Evolutionary conservation across 2,329 filamentous ascomycete genomes (phyloP), one percentile per base, ranked within the genome.

Genomic region (Ceratocystis ficicola): DNA sequence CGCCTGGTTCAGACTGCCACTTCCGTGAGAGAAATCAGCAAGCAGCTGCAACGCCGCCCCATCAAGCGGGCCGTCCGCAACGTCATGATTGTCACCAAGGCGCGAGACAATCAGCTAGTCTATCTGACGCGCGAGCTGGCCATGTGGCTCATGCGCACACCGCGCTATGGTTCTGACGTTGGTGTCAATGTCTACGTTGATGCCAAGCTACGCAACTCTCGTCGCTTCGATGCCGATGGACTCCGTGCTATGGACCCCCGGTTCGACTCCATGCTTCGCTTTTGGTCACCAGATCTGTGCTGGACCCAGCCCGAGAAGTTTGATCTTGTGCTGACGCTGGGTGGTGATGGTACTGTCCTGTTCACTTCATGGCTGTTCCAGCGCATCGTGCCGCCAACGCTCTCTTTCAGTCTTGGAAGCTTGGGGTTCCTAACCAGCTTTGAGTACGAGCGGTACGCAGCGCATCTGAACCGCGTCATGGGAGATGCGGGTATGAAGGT

Each of bases 171-270:
- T 55, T 90, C 85, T 65, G 86, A 94, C 69, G 74, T 94, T n/a
- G 94, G 94, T 15, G 88, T 99, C 65, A 96, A 93, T 71, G 94
- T 99, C 69, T 97, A 95, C 73, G 94, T 99, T n/a, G 94, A 99
- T 75, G 89, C 91, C 70, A 97, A 99, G 77, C 80, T 99, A 68
- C 86, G 86, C 71, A 86, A 86, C 71, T 95, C 91, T 4, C 92
- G 90, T 74, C 88, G 94, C 63, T 99, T 99, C 74, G 86, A 92
- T 71, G 85, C 89, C 1, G 77, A 84, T 3, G 84, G 85, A 36
- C 80, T 99, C 65, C 71, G 93, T 5, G 83, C 84, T 55, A 83
- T 88, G 71, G 86, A 97, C 71, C 80, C 85, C 10, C 85, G 87
- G 28, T 95, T 91, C 74, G 80, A 87, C 70, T 80, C 85, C 63